Conservation (phyloP, 441 rosid genomes). For the Eutrema salsugineum region DNA sequence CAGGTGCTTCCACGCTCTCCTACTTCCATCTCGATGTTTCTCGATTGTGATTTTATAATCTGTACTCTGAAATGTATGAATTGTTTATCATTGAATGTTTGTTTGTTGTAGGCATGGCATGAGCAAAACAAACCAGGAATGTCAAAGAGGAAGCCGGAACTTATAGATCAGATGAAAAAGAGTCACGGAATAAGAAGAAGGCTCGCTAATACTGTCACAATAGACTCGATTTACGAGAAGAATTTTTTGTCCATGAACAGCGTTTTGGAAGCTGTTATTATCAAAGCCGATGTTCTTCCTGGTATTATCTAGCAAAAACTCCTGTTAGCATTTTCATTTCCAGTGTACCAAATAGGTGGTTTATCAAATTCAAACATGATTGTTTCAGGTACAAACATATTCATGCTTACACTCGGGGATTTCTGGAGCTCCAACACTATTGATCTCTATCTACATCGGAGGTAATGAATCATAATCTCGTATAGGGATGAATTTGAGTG, state of each 20-base stretch:
- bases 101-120: slow-evolving; percentile 59
- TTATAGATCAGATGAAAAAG: slow-evolving; percentile 57
- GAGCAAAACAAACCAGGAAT: slow-evolving; percentile 59
- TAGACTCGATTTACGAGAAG: slow-evolving; percentile 83
- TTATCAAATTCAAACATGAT: background rate
- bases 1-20: slow-evolving; percentile 44
- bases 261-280: slow-evolving; percentile 73
- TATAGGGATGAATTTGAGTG: background rate
- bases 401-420: slow-evolving; percentile 91
- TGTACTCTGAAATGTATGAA: background rate
- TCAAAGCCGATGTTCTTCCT: slow-evolving; percentile 69
- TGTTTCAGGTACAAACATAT: slow-evolving; percentile 74
- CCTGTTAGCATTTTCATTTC: background rate
- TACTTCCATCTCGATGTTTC: background rate
- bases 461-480: slow-evolving; percentile 36
- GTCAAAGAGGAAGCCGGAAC: slow-evolving; percentile 69
- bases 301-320: slow-evolving; percentile 44
- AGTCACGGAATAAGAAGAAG: slow-evolving; percentile 66
- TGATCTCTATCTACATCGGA: slow-evolving; percentile 87
- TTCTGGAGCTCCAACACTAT: slow-evolving; percentile 96
- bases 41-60: background rate
- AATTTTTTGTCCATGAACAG: slow-evolving; percentile 67
- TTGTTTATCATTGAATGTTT: background rate
- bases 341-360: background rate
- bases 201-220: slow-evolving; percentile 64